Percentiles rank a stretch among this genome's conserved stretches.
These are phyloP conservation scores for Aspergillus nomiae DNA, from an alignment of 2,329 filamentous ascomycete genomes.

Conservation along the genomic window DNA sequence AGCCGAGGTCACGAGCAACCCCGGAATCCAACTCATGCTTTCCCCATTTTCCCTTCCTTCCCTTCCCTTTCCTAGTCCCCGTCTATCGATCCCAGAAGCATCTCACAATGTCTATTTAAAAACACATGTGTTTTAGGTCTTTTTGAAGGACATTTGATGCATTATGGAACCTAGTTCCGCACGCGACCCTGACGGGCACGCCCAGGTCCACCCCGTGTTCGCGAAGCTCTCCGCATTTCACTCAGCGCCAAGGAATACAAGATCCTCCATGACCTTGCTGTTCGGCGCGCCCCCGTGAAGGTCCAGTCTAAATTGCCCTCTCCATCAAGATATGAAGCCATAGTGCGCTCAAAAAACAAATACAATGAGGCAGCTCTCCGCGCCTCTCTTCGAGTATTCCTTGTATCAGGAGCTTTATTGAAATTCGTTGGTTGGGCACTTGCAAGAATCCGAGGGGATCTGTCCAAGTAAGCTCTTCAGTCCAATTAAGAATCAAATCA, in stretches of 20 bases:
- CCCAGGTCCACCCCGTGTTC: conserved; percentile 67
- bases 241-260: conserved; percentile 83
- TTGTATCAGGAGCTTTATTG: conserved; percentile 63
- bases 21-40: neutral
- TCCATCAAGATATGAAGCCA: conserved; percentile 54
- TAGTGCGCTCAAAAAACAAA: conserved; percentile 58
- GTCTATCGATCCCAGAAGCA: neutral
- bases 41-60: neutral
- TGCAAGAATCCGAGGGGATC: conserved; percentile 26
- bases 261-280: conserved; percentile 77
- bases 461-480: conserved; percentile 23
- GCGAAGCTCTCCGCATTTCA: conserved; percentile 84
- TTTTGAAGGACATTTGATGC: neutral
- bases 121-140: neutral
- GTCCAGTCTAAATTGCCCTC: conserved; percentile 57
- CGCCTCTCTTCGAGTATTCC: conserved; percentile 70
- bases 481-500: neutral
- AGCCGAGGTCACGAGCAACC: conserved; percentile 25
- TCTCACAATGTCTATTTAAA: conserved; percentile 6
- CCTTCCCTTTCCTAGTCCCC: neutral
- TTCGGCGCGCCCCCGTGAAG: conserved; percentile 67
- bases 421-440: conserved; percentile 62
- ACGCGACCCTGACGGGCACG: conserved; percentile 48
- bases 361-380: conserved; percentile 71
- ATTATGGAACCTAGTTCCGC: conserved; percentile 27